Percentiles rank a stretch among this genome's conserved stretches.
Evolutionary conservation across 1,284 basidiomycete genomes (phyloP).

Genomic region (Microbotryum scabiosae): DNA sequence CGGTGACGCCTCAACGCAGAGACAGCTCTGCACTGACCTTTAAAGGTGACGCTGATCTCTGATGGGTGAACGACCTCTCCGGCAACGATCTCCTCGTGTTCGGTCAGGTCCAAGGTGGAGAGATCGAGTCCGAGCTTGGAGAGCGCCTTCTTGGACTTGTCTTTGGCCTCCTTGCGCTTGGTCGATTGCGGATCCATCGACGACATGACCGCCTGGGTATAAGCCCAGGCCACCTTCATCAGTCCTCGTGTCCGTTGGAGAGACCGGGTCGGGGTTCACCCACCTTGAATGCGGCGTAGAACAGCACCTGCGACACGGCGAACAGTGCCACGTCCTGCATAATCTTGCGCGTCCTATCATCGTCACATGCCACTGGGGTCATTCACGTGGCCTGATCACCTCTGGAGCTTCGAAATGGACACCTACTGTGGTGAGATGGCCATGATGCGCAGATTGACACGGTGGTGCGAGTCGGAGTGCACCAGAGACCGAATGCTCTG

Average conservation of each 20-base stretch:
- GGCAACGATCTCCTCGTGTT: constrained; percentile 74
- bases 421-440: no score
- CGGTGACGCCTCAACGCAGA: background rate
- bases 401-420: no score
- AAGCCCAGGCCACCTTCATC: no score
- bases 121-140: constrained; percentile 58
- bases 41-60: constrained; percentile 64
- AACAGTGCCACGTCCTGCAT: constrained; percentile 27
- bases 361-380: no score
- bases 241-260: background rate
- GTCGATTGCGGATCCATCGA: constrained; percentile 37
- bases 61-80: constrained; percentile 78
- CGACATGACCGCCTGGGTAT: constrained; percentile 36
- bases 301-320: constrained; percentile 37
- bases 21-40: constrained; percentile 45
- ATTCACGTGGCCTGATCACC: no score
- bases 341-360: constrained; percentile 40
- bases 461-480: no score
- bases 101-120: constrained; percentile 58
- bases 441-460: no score
- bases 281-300: constrained; percentile 42
- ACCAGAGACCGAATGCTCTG: no score
- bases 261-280: background rate
- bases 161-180: constrained; percentile 57
- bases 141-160: constrained; percentile 59